Base-by-base conservation (phyloP, 768 basidiomycete genomes). In the Mycena chlorophos region DNA sequence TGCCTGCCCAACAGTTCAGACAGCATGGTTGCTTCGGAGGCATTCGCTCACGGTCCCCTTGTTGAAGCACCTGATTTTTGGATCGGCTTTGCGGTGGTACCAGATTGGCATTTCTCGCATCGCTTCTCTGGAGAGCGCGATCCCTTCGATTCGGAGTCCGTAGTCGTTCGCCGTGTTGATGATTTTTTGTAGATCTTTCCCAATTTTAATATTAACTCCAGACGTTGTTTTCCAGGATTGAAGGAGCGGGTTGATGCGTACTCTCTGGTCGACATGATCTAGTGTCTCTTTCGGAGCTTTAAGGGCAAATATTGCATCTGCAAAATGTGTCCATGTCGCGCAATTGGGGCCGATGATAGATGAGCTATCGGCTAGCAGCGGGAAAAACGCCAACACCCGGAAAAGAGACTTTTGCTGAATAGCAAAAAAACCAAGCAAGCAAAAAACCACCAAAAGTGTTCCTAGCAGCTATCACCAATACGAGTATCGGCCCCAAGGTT, bases 311-410 rank as follows among this genome's bases (percentile, higher is more conserved):
- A 57, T 52, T 4, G 51, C 63, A 27, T 68, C 63, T 0, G 65
- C 65, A 5, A 66, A 27, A 26, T 34, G 40, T 0, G 60, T 52
- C 65, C 65, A 66, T 8, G 50, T 37, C 1, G 65, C 55, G 12
- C 63, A 16, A 2, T 57, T 20, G 2, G 49, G 37, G 0, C 53
- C 31, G 0, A 61, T n/a, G n/a, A n/a, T n/a, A n/a, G n/a, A n/a
- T n/a, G n/a, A n/a, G n/a, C n/a, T n/a, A n/a, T n/a, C n/a, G n/a
- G n/a, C n/a, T n/a, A n/a, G n/a, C n/a, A n/a, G n/a, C n/a, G n/a
- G n/a, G n/a, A n/a, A n/a, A n/a, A n/a, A n/a, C n/a, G n/a, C n/a
- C n/a, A n/a, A n/a, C n/a, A n/a, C n/a, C n/a, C n/a, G n/a, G n/a
- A n/a, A n/a, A n/a, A n/a, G n/a, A n/a, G n/a, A n/a, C n/a, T n/a